These are phyloP conservation scores for Colletotrichum lupini DNA, from an alignment of 2,329 filamentous ascomycete species.

Conservation along the genomic window DNA sequence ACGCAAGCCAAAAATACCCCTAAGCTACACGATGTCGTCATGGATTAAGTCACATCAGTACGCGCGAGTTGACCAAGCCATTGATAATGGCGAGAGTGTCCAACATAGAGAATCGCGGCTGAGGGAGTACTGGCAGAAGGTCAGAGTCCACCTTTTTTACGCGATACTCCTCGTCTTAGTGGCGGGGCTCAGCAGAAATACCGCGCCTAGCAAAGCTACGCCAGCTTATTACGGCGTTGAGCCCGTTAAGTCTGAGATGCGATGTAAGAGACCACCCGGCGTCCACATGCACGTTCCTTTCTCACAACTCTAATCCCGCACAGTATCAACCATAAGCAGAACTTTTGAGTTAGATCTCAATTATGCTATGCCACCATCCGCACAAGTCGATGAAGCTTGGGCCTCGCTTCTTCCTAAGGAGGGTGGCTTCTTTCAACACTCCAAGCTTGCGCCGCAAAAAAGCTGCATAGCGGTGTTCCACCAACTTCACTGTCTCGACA, in stretches of 20 bases:
- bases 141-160: neutral
- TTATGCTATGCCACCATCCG: conserved; percentile 10
- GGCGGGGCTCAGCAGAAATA: neutral
- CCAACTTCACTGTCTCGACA: conserved; percentile 39
- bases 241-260: neutral
- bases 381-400: neutral
- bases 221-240: neutral
- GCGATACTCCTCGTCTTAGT: conserved; percentile 4
- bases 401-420: neutral
- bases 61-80: neutral
- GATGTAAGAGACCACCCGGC: neutral
- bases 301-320: neutral
- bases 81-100: neutral
- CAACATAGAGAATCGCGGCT: neutral
- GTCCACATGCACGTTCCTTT: too few relatives aligned
- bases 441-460: neutral
- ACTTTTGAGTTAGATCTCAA: neutral
- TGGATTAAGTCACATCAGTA: neutral
- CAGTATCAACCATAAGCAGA: neutral
- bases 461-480: conserved; percentile 35
- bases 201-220: neutral
- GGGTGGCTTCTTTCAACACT: conserved; percentile 11
- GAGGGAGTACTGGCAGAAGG: neutral
- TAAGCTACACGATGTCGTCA: neutral
- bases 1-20: too few relatives aligned